Evolutionary conservation across 176 grass and related monocot genomes (phyloP).

Genomic region (Melocanna baccifera): DNA sequence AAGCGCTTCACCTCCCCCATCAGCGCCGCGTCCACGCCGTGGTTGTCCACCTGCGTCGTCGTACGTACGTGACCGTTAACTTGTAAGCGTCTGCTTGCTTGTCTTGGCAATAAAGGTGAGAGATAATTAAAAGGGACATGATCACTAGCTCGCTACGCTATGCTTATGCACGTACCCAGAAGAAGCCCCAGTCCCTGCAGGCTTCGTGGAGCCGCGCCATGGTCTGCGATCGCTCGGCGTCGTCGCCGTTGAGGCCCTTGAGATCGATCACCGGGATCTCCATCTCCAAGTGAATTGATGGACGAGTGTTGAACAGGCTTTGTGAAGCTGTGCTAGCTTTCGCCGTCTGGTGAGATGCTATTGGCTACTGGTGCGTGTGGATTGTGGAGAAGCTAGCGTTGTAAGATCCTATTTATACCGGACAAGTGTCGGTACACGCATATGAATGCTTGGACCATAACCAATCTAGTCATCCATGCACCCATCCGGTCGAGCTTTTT

Average conservation of each 20-base stretch:
- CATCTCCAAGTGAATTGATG: neutral
- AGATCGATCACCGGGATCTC: conserved; percentile 76
- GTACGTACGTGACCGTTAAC: conserved; percentile 6
- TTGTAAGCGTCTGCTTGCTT: neutral
- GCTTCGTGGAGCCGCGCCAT: conserved; percentile 64
- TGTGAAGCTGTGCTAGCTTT: neutral
- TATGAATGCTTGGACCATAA: neutral
- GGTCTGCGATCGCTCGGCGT: conserved; percentile 27
- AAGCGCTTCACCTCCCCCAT: conserved; percentile 75
- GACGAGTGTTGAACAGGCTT: neutral
- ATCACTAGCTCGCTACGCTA: neutral
- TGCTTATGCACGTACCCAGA: conserved; percentile 49
- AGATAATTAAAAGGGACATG: neutral
- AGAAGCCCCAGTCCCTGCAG: conserved; percentile 73
- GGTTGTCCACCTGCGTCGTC: conserved; percentile 63
- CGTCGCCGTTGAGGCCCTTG: conserved; percentile 41
- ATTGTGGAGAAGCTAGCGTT: neutral
- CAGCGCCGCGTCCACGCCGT: conserved; percentile 61
- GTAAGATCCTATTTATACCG: neutral
- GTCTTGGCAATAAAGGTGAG: neutral
- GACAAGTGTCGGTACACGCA: neutral
- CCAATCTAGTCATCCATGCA: neutral
- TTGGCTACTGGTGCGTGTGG: neutral
- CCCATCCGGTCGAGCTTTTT: neutral
- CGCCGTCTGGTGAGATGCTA: neutral